Base-by-base conservation (phyloP, 2,329 filamentous ascomycete genomes). In the Colletotrichum liaoningense region DNA sequence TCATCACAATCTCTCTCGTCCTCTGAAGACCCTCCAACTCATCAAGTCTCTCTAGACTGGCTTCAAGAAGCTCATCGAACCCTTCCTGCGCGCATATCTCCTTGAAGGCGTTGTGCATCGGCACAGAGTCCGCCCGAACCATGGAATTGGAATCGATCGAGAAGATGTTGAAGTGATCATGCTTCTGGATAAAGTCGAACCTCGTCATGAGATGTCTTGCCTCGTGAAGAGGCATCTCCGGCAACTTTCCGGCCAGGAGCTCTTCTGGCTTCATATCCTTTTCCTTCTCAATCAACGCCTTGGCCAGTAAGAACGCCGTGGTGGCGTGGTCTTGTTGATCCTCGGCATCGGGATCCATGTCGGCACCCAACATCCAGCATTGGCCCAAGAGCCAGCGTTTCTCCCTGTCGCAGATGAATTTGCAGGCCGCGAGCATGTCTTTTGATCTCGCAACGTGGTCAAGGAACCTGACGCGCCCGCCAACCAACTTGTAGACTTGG, bases 331-430 rank as follows among this genome's bases (percentile, higher is more conserved):
- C 89, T 75, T 90, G 90, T 79, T 92, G 89, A 76, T 91, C 89
- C 88, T 92, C 91, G 65, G 91, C 90, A 75, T 91, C 90, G 80
- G 91, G 89, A 77, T 92, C 90, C 88, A 94, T 93, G 74, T 92
- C 91, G 66, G 83, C 84, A 14, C 92, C 92, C 5, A 94, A 86
- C 72, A 94, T 93, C 87, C 92, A 93, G 83, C 92, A 94, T 79
- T 93, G 91, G 82, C 93, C 93, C 16, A 94, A 84, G 75, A 94
- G 92, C 92, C 92, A 94, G 16, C 88, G 91, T 84, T 93, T 93
- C 79, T 94, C 92, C 60, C 87, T 88, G 5, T 91, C 85, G 79
- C 89, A 90, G 78, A 94, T 93, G 69, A 85, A 81, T 19, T 89
- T 81, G 78, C 87, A 88, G 12, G 85, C 86, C 26, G 81, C 77